phyloP scores from a whole-genome alignment of 345 rosid genomes.

The Crucihimalaya himalaica region DNA sequence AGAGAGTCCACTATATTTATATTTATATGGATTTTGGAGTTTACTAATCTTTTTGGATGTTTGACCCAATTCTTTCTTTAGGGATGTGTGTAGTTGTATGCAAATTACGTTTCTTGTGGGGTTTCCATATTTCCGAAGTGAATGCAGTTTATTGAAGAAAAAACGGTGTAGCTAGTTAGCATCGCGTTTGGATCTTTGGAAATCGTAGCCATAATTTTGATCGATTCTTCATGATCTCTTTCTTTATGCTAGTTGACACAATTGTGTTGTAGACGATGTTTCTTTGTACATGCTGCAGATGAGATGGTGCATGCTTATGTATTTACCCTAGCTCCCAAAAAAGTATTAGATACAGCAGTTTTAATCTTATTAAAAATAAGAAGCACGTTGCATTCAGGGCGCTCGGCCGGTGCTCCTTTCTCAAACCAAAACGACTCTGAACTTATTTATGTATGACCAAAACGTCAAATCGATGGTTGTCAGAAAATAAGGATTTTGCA shows the following conservation, averaged over 20 bases:
- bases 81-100: neutral
- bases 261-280: too few species aligned
- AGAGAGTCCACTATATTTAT: conserved; percentile 5
- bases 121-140: neutral
- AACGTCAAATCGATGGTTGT: neutral
- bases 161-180: too few species aligned
- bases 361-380: conserved; percentile 3
- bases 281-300: too few species aligned
- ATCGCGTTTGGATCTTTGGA: neutral
- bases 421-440: too few species aligned
- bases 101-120: neutral
- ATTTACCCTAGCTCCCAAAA: neutral
- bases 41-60: neutral
- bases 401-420: too few species aligned
- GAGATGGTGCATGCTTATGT: too few species aligned
- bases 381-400: conserved; percentile 31
- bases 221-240: neutral
- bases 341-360: neutral
- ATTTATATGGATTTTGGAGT: neutral
- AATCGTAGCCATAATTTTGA: neutral
- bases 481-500: neutral
- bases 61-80: neutral
- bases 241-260: neutral
- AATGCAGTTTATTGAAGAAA: neutral
- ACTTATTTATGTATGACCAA: neutral